Evolutionary conservation across 2,329 filamentous ascomycete genomes (phyloP).

Genomic region (Cercospora nicotianae): DNA sequence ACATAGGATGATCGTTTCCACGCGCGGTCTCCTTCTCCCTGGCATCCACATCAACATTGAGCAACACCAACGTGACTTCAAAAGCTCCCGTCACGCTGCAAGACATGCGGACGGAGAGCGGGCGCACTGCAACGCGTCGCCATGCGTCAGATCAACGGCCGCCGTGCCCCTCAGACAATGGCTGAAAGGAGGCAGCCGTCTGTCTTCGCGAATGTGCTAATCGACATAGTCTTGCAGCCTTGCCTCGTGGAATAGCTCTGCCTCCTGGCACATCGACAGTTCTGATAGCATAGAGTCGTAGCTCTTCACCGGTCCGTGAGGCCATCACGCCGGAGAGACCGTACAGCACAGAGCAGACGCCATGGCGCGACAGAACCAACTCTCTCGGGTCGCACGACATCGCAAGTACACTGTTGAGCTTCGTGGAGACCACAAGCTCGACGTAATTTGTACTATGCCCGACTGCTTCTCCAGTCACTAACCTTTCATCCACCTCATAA

Average conservation of each 20-base stretch:
- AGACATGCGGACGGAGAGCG: background rate
- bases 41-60: background rate
- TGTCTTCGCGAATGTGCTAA: background rate
- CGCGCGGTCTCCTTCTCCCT: background rate
- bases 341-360: background rate
- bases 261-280: background rate
- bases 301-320: background rate
- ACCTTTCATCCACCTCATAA: background rate
- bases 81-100: background rate
- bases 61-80: background rate
- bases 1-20: background rate
- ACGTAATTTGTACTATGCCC: background rate
- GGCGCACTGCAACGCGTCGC: background rate
- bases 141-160: background rate
- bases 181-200: background rate
- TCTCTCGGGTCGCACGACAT: background rate
- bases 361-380: background rate
- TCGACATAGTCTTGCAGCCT: background rate
- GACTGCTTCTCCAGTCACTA: background rate
- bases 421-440: background rate
- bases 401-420: background rate
- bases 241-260: background rate
- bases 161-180: background rate
- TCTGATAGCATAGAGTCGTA: background rate
- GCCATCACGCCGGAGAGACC: background rate